Base-by-base conservation (phyloP, 1,284 basidiomycete genomes). In the Melampsora americana region DNA sequence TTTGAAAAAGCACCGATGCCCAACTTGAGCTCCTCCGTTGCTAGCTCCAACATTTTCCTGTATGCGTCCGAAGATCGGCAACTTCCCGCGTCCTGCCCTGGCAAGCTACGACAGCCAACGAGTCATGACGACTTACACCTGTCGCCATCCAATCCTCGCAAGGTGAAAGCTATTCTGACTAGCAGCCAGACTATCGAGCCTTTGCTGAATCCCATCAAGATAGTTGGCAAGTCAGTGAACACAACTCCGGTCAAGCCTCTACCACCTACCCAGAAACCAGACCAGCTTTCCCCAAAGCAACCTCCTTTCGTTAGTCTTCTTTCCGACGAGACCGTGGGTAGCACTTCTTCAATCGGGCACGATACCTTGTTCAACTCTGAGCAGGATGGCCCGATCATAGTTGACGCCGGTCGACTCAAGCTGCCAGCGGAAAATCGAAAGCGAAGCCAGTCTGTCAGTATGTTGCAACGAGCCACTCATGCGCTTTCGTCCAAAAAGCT, bases 371-470 rank as follows among this genome's bases (percentile, higher is more conserved):
- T 53, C 42, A 44, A n/a, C 44, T 56, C 62, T 16, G 71, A 73
- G 20, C 60, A 72, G 50, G 69, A 72, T 48, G 61, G 59, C 32
- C 62, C 64, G 11, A 53, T 18, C 28, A 66, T 73, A n/a, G 44
- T 50, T 23, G 60, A 61, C 60, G 18, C 61, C 48, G 44, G 69
- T 61, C 59, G 59, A 39, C 61, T 59, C 30, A 73, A 73, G 64
- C 39, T 62, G 2, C 64, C 30, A 18, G 20, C 71, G 18, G 71
- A 73, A 35, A 48, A 44, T 30, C 46, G 72, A 5, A 75, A 75
- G 44, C 72, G 72, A 16, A 75, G 72, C 48, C 72, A 75, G 39
- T 75, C 72, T 23, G 72, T 75, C 39, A 75, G 72, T 30, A 75
- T 75, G 65, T 23, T 75, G 9, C 72, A 75, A n/a, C 72, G 72